Evolutionary conservation across 768 basidiomycete genomes (phyloP).

Genomic region (Lentinula sp.): DNA sequence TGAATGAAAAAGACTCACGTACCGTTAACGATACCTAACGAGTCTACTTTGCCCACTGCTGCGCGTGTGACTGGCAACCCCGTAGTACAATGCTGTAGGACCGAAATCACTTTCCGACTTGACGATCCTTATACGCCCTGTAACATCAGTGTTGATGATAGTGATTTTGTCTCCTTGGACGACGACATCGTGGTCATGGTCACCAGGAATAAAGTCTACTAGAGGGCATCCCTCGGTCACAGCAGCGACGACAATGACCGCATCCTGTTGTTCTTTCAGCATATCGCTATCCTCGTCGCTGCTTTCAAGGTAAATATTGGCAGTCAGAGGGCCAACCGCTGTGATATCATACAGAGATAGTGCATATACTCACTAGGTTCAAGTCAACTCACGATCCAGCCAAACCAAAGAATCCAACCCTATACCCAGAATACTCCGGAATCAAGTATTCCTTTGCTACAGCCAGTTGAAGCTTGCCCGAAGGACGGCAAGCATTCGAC

Average conservation of each 20-base stretch:
- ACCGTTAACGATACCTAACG: background rate
- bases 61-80: background rate
- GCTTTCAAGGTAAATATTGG: background rate
- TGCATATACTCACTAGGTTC: too few species aligned
- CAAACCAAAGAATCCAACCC: background rate
- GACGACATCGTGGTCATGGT: background rate
- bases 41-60: background rate
- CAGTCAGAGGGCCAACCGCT: too few species aligned
- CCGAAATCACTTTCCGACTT: background rate
- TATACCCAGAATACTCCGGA: background rate
- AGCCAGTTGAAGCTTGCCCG: background rate
- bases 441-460: background rate
- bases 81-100: background rate
- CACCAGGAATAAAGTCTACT: background rate
- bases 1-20: constrained; percentile 24
- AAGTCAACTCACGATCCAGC: background rate
- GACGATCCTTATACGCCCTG: background rate
- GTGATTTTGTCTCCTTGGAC: background rate
- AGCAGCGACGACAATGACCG: background rate
- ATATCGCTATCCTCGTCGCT: background rate
- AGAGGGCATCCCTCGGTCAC: background rate
- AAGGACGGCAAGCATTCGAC: background rate
- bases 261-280: background rate
- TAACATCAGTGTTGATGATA: background rate
- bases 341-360: too few species aligned